phyloP scores from a whole-genome alignment of 2,329 filamentous ascomycete genomes.

The Beauveria rudraprayagi region DNA sequence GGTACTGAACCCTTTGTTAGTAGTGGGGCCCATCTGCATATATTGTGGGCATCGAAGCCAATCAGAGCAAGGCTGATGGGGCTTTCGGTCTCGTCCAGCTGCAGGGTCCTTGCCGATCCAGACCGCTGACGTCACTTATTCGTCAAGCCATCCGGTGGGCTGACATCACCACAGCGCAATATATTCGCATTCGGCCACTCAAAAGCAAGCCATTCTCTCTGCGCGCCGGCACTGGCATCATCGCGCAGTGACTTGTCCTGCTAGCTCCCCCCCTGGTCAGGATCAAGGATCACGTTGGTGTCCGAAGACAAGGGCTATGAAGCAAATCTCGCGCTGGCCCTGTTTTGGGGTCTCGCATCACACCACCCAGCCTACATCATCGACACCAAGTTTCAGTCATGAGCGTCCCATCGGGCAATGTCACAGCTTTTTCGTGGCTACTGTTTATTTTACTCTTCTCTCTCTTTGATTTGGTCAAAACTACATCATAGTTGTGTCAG shows the following conservation, averaged over 20 bases:
- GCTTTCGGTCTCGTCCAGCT: background rate
- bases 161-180: constrained; percentile 19
- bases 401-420: background rate
- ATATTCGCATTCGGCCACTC: constrained; percentile 5
- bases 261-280: background rate
- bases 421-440: background rate
- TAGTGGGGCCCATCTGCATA: background rate
- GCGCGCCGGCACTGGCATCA: constrained; percentile 2
- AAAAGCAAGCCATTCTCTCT: background rate
- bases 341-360: background rate
- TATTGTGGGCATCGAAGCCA: constrained; percentile 3
- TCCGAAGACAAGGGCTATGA: background rate
- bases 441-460: background rate
- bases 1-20: constrained; percentile 3
- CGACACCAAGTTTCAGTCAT: background rate
- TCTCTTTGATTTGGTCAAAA: background rate
- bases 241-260: constrained; percentile 4
- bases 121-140: constrained; percentile 21
- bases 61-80: constrained; percentile 11
- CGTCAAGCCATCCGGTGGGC: constrained; percentile 11
- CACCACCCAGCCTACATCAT: background rate
- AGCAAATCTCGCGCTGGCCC: background rate
- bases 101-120: constrained; percentile 12
- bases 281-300: background rate
- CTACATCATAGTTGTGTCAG: constrained; percentile 1